Conservation (phyloP, 441 rosid species). For the Lepidium campestre region DNA sequence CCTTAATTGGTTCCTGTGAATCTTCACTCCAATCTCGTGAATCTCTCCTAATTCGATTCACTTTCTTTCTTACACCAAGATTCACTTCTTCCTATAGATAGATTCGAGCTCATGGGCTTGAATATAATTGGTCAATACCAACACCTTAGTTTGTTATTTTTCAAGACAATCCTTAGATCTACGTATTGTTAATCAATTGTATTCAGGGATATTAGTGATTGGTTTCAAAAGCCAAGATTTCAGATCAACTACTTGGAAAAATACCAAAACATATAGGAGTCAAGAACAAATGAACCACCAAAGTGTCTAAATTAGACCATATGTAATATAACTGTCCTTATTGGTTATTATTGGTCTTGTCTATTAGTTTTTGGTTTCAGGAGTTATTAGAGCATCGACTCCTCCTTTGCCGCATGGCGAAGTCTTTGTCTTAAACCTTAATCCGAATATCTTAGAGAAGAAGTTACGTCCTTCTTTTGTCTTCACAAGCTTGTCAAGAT, state of each 20-base stretch:
- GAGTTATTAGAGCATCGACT: background rate
- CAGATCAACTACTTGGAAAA: background rate
- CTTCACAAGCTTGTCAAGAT: slow-evolving; percentile 66
- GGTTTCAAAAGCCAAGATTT: background rate
- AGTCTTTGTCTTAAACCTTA: slow-evolving; percentile 39
- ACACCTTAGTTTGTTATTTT: no score
- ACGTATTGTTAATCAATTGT: background rate
- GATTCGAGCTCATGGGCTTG: no score
- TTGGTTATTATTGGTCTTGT: background rate
- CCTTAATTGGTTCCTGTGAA: no score
- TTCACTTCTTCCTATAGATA: no score
- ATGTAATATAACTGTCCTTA: background rate
- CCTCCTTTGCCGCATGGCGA: slow-evolving; percentile 18
- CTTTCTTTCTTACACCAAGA: no score
- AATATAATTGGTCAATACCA: no score
- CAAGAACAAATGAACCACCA: slow-evolving; percentile 6
- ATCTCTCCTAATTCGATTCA: no score
- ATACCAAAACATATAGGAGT: background rate
- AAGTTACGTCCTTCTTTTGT: slow-evolving; percentile 63
- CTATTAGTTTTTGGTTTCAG: slow-evolving; percentile 15
- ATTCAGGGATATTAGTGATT: background rate
- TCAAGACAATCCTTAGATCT: background rate
- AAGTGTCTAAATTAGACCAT: background rate
- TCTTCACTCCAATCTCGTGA: no score
- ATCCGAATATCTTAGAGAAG: slow-evolving; percentile 45